A percentile compares a stretch with the other conserved stretches of the same genome.
These are phyloP conservation scores for Cytospora leucostoma DNA, from an alignment of 2,329 filamentous ascomycete species.

Conservation along the genomic window DNA sequence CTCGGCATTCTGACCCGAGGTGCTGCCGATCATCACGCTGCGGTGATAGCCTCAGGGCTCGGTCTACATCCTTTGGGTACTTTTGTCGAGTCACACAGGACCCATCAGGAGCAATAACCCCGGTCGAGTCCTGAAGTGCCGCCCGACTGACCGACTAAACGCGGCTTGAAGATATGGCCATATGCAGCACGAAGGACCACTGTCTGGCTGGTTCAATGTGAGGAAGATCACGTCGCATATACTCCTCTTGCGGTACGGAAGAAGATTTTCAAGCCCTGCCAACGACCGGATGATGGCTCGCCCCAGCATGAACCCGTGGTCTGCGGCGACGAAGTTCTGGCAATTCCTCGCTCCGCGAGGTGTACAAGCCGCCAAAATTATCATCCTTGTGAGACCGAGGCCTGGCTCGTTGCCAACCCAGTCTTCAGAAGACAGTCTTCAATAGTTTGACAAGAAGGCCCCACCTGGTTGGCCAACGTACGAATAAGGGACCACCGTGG, in stretches of 20 bases:
- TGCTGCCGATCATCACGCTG: neutral
- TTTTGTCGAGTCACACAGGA: constrained; percentile 12
- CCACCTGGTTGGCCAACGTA: constrained; percentile 11
- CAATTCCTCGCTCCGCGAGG: neutral
- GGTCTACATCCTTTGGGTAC: constrained; percentile 7
- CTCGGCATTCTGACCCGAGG: neutral
- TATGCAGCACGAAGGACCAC: neutral
- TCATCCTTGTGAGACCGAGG: neutral
- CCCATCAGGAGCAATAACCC: neutral
- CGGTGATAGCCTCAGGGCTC: neutral
- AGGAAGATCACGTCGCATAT: neutral
- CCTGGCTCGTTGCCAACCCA: neutral
- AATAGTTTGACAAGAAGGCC: neutral
- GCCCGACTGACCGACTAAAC: neutral
- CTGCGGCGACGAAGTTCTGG: neutral
- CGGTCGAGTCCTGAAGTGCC: constrained; percentile 4
- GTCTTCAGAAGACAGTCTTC: neutral
- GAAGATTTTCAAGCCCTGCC: neutral
- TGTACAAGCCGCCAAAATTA: neutral
- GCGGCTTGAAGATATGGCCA: neutral
- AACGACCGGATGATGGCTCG: neutral
- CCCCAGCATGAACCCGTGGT: too few relatives aligned
- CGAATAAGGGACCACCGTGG: constrained; percentile 15
- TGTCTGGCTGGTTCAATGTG: neutral
- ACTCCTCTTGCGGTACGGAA: neutral